A percentile compares a stretch with the other conserved stretches of the same genome.
These are phyloP conservation scores for Polytolypa hystricis DNA, from an alignment of 2,329 filamentous ascomycete genomes.

Conservation along the genomic window DNA sequence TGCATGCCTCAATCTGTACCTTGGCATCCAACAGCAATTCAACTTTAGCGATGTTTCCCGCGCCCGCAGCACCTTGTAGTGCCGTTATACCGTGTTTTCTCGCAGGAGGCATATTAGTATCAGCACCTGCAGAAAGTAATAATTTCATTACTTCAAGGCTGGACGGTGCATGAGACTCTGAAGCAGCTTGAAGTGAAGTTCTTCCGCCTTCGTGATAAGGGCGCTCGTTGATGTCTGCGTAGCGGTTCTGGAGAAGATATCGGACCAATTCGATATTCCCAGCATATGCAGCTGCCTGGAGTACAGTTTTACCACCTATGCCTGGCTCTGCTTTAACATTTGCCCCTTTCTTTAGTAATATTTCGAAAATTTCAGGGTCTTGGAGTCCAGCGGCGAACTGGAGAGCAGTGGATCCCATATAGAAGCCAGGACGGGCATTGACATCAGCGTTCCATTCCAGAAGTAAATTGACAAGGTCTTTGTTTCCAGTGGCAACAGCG, in stretches of 20 bases:
- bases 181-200: constrained; percentile 14
- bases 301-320: constrained; percentile 11
- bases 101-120: neutral
- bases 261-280: constrained; percentile 9
- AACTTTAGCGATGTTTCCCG: neutral
- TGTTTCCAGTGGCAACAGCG: constrained; percentile 6
- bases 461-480: constrained; percentile 14
- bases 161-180: neutral
- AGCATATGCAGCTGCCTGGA: constrained; percentile 9
- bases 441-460: constrained; percentile 27
- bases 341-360: constrained; percentile 9
- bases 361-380: constrained; percentile 3
- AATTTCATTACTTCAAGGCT: constrained; percentile 1
- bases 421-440: constrained; percentile 12
- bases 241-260: constrained; percentile 10
- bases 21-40: neutral
- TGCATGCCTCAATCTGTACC: constrained; percentile 4
- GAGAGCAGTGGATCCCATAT: constrained; percentile 2
- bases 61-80: constrained; percentile 11
- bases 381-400: neutral
- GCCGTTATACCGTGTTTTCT: constrained; percentile 12
- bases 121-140: constrained; percentile 1
- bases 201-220: neutral
- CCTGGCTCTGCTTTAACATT: constrained; percentile 4
- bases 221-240: constrained; percentile 13